A percentile compares a stretch with the other conserved stretches of the same genome.
These are phyloP conservation scores for Piper betle DNA, from an alignment of 164 flowering plant genomes.

Conservation along the genomic window DNA sequence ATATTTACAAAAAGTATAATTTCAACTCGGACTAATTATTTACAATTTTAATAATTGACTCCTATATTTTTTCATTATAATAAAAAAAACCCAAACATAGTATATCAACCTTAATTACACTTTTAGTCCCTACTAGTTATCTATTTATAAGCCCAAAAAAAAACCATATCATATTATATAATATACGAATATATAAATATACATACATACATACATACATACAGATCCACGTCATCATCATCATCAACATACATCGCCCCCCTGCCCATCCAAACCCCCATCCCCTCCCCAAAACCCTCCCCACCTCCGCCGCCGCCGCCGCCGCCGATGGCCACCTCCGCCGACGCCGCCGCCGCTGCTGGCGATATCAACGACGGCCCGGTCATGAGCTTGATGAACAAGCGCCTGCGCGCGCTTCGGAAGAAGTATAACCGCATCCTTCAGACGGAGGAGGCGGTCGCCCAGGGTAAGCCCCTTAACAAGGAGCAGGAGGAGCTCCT, in stretches of 20 bases:
- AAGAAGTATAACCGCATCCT: slow-evolving; percentile 72
- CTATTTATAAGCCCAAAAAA: too few species aligned
- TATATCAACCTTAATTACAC: too few species aligned
- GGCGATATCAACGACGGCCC: slow-evolving; percentile 62
- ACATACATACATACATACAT: too few species aligned
- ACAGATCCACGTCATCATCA: too few species aligned
- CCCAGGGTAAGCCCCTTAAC: slow-evolving; percentile 71
- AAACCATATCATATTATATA: too few species aligned
- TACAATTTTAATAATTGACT: too few species aligned
- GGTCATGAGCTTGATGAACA: slow-evolving; percentile 68
- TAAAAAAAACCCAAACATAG: too few species aligned
- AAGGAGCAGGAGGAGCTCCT: slow-evolving; percentile 86
- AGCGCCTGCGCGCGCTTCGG: slow-evolving; percentile 75
- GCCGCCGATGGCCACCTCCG: slow-evolving; percentile 15
- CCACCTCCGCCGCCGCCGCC: background rate
- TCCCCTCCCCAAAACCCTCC: background rate
- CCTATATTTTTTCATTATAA: too few species aligned
- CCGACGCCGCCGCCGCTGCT: slow-evolving; percentile 30
- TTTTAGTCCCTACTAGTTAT: too few species aligned
- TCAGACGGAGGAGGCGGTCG: slow-evolving; percentile 63
- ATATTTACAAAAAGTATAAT: too few species aligned
- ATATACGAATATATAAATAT: too few species aligned
- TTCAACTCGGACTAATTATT: too few species aligned
- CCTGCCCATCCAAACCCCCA: background rate
- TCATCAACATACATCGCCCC: slow-evolving; percentile 38